phyloP scores from a whole-genome alignment of 345 rosid genomes.

The Eucalyptus tenuipes region DNA sequence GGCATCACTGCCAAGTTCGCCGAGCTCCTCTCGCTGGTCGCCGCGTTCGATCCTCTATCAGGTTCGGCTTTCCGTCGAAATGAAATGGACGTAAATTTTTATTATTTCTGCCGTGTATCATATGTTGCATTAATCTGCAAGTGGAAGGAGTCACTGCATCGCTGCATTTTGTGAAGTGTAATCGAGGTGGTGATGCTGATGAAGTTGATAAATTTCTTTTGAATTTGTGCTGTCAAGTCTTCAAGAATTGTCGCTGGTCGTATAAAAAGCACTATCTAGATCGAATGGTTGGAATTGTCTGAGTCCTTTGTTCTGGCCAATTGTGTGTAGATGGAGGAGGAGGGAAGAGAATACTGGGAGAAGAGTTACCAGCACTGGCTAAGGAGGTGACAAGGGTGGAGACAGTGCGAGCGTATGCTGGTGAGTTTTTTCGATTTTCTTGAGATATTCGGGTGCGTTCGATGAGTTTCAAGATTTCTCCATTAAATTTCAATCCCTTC shows the following conservation, averaged over 20 bases:
- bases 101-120: neutral
- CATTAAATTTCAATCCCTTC: neutral
- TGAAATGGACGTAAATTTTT: neutral
- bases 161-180: neutral
- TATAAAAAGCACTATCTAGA: neutral
- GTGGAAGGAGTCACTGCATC: neutral
- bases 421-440: slow-evolving; percentile 18
- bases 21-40: slow-evolving; percentile 36
- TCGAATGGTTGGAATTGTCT: neutral
- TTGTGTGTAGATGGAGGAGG: slow-evolving; percentile 22
- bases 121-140: neutral
- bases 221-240: neutral
- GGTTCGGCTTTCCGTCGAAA: slow-evolving; percentile 11
- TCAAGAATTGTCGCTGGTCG: neutral
- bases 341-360: slow-evolving; percentile 31
- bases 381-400: slow-evolving; percentile 92
- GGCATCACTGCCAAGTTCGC: slow-evolving; percentile 32
- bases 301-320: neutral
- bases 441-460: neutral
- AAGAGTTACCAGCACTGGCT: slow-evolving; percentile 69
- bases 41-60: slow-evolving; percentile 16
- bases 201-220: neutral
- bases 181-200: neutral
- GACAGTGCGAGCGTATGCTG: slow-evolving; percentile 70
- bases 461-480: neutral